Percentiles rank a stretch among this genome's conserved stretches.
phyloP scores from a whole-genome alignment of 257 asterid species.

The Verbascum thapsus region DNA sequence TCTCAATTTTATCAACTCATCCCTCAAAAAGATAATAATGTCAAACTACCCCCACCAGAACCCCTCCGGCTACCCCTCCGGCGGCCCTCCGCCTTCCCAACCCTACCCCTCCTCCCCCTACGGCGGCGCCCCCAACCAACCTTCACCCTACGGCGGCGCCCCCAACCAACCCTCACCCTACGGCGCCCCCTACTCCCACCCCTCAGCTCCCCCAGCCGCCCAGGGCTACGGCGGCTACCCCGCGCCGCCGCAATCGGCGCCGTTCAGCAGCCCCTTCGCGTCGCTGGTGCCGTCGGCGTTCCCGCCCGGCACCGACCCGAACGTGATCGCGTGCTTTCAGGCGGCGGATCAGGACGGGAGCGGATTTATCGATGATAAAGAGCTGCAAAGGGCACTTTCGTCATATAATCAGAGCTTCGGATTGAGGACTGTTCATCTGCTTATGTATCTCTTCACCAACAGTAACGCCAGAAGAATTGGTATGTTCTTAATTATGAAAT shows the following conservation, averaged over 20 bases:
- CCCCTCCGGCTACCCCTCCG: constrained; percentile 58
- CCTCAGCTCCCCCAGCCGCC: constrained; percentile 42
- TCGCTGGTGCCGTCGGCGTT: constrained; percentile 72
- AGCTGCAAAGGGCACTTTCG: constrained; percentile 80
- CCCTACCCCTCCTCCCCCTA: constrained; percentile 39
- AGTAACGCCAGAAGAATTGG: constrained; percentile 75
- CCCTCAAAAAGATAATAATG: constrained; percentile 31
- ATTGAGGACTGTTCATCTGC: constrained; percentile 89
- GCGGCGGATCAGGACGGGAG: constrained; percentile 92
- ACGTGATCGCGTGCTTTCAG: constrained; percentile 69
- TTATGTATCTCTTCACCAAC: constrained; percentile 87
- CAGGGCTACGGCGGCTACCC: constrained; percentile 48
- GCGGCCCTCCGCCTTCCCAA: constrained; percentile 38
- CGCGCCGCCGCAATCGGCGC: constrained; percentile 43
- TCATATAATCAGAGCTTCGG: constrained; percentile 77
- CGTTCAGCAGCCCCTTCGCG: constrained; percentile 68
- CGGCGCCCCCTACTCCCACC: constrained; percentile 41
- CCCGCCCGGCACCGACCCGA: constrained; percentile 94
- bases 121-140: constrained; percentile 39
- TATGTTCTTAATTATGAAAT: too few species aligned
- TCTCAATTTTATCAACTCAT: constrained; percentile 2
- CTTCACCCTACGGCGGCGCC: constrained; percentile 37
- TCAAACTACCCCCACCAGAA: constrained; percentile 63
- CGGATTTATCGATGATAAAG: constrained; percentile 90
- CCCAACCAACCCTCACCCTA: constrained; percentile 36